Evolutionary conservation across 2,329 filamentous ascomycete species (phyloP).

Genomic region (Escovopsis sp.): DNA sequence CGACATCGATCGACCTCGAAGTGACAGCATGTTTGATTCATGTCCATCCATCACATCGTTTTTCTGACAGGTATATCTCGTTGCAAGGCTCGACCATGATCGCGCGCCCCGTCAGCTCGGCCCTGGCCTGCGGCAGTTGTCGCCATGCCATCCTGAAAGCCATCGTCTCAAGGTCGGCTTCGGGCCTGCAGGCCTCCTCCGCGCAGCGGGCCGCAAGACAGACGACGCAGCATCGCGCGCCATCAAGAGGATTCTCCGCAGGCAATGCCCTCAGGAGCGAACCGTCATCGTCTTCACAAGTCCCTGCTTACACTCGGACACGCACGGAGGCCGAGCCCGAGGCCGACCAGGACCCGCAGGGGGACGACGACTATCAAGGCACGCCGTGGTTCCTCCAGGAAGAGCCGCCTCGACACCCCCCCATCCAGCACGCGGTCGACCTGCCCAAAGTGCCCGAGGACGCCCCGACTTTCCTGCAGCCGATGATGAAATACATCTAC

Average conservation of each 20-base stretch:
- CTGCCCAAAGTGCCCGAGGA: slow-evolving; percentile 46
- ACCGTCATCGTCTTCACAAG: too few relatives aligned
- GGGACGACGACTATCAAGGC: slow-evolving; percentile 20
- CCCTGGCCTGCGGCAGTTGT: slow-evolving; percentile 18
- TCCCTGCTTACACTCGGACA: too few relatives aligned
- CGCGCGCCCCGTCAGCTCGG: slow-evolving; percentile 14
- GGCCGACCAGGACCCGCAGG: slow-evolving; percentile 1
- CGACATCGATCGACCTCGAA: too few relatives aligned
- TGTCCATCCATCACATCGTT: too few relatives aligned
- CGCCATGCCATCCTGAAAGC: slow-evolving; percentile 17
- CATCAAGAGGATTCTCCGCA: slow-evolving; percentile 13
- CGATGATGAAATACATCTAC: slow-evolving; percentile 64
- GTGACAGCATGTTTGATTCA: too few relatives aligned
- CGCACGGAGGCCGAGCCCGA: too few relatives aligned
- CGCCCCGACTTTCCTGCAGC: slow-evolving; percentile 55
- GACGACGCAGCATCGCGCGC: slow-evolving; percentile 6
- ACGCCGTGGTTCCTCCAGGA: slow-evolving; percentile 82
- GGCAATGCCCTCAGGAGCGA: slow-evolving; percentile 1
- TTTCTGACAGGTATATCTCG: too few relatives aligned
- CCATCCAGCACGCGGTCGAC: slow-evolving; percentile 30
- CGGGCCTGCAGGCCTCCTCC: slow-evolving; percentile 11
- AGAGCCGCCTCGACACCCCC: slow-evolving; percentile 39
- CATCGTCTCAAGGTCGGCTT: slow-evolving; percentile 11
- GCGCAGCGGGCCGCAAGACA: slow-evolving; percentile 9
- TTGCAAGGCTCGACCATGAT: slow-evolving; percentile 12